phyloP scores from a whole-genome alignment of 352 stramenopile species.

The Salisapilia sapeloensis region DNA sequence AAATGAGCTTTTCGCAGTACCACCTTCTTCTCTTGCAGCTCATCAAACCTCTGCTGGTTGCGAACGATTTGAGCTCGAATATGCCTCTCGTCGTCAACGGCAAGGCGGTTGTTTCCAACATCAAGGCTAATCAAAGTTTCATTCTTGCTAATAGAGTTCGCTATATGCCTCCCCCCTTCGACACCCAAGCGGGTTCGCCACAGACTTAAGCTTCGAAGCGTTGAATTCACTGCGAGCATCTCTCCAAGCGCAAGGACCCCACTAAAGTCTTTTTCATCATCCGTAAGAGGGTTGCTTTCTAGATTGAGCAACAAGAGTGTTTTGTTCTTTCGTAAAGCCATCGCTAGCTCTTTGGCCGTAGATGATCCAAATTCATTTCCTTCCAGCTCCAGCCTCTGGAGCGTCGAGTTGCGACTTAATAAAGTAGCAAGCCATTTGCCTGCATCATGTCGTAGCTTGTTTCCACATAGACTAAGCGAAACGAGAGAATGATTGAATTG shows the following conservation, averaged over 20 bases:
- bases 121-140: conserved; percentile 47
- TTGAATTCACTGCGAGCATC: conserved; percentile 41
- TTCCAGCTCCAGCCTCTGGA: conserved; percentile 48
- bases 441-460: conserved; percentile 41
- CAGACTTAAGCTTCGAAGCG: conserved; percentile 48
- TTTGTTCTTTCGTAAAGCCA: conserved; percentile 32
- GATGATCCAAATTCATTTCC: conserved; percentile 35
- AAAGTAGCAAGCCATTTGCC: conserved; percentile 39
- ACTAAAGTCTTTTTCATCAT: conserved; percentile 61
- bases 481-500: conserved; percentile 46
- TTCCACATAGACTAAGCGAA: conserved; percentile 46
- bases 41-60: conserved; percentile 24
- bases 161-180: conserved; percentile 49
- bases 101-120: conserved; percentile 64
- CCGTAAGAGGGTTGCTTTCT: conserved; percentile 63
- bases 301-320: conserved; percentile 39
- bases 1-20: conserved; percentile 27
- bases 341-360: conserved; percentile 27
- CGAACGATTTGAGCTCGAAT: conserved; percentile 27
- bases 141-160: conserved; percentile 34
- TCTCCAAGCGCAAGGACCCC: conserved; percentile 26
- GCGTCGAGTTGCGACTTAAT: conserved; percentile 37
- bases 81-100: conserved; percentile 19
- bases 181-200: conserved; percentile 54
- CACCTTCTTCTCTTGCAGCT: conserved; percentile 18